Evolutionary conservation across 2,329 filamentous ascomycete genomes (phyloP), one percentile per base, ranked within the genome.

Genomic region (Sporothrix curviconia): DNA sequence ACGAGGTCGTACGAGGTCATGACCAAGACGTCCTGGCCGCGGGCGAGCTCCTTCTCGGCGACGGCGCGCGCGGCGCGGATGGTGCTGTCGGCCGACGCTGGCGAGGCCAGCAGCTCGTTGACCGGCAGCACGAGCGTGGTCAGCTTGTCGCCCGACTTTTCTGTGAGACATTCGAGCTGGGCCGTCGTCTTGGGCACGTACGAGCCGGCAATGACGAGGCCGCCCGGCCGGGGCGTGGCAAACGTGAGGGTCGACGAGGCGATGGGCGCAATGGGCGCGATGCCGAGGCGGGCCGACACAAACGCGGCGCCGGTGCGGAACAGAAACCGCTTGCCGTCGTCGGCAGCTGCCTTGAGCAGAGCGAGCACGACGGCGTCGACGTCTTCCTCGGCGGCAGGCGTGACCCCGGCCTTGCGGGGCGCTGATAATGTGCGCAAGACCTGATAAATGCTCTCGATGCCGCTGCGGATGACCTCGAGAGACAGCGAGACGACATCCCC

Each of bases 1-100:
- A 50, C 52, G 0, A 84, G 67, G 36, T 76, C 73, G 0, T 81
- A 72, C 37, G 78, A 81, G 0, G 82, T 84, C 80, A 84, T 84
- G 34, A 84, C 69, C 0, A 84, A 68, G 1, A 82, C 78, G 51
- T 84, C 80, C 37, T 74, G 70, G 0, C 79, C 78, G 2, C 68
- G 62, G 2, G 64, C 62, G 7, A 83, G 71, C 42, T 74, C 63
- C 0, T 67, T 56, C 1, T 76, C 72, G 0, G 75, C 73, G 1
- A 74, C 64, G 3, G 69, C 68, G 0, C 1, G 70, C 65, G 46
- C 52, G 8, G 25, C 12, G 3, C 12, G n/a, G 7, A 49, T 52
- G 12, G 22, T 46, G 3, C 32, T 0, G 59, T 42, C 2, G 67
- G 65, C 1, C 67, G 62, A 11, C 7, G 9, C 24, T 0, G 50